phyloP scores from a whole-genome alignment of 176 grass and related monocot species.

The Oryza glaberrima region DNA sequence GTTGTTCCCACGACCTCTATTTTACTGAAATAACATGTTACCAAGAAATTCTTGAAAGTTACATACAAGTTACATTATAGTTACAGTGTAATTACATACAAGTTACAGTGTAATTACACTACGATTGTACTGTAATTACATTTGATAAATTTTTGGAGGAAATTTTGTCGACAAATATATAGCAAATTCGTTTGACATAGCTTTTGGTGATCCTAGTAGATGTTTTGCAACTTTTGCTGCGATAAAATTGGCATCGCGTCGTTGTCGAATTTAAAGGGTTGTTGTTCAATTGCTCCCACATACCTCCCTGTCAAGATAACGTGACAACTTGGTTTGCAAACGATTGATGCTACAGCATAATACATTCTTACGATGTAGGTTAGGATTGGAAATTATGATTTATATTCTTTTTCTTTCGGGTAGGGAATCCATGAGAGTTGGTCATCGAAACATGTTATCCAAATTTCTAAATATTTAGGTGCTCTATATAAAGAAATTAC shows the following conservation, averaged over 20 bases:
- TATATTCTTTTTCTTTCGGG: background rate
- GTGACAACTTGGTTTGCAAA: background rate
- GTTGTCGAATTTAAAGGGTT: background rate
- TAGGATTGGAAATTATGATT: background rate
- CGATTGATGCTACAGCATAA: background rate
- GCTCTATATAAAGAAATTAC: background rate
- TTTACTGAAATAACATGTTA: too few relatives aligned
- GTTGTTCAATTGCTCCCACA: background rate
- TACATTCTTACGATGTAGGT: constrained; percentile 10
- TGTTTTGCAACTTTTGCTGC: background rate
- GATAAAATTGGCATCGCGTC: constrained; percentile 3
- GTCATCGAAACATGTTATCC: background rate
- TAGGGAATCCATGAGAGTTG: background rate
- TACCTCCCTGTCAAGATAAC: background rate
- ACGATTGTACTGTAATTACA: too few relatives aligned
- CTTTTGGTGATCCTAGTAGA: background rate
- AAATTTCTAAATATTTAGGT: background rate
- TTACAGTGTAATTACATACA: too few relatives aligned
- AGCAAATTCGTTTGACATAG: too few relatives aligned
- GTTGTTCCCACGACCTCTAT: too few relatives aligned
- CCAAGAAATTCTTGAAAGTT: too few relatives aligned
- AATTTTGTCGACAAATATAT: too few relatives aligned
- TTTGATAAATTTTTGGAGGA: too few relatives aligned
- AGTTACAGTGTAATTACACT: too few relatives aligned
- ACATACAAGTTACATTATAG: too few relatives aligned